These are phyloP conservation scores for Pythium biforme DNA, from an alignment of 352 stramenopile genomes.

Conservation along the genomic window DNA sequence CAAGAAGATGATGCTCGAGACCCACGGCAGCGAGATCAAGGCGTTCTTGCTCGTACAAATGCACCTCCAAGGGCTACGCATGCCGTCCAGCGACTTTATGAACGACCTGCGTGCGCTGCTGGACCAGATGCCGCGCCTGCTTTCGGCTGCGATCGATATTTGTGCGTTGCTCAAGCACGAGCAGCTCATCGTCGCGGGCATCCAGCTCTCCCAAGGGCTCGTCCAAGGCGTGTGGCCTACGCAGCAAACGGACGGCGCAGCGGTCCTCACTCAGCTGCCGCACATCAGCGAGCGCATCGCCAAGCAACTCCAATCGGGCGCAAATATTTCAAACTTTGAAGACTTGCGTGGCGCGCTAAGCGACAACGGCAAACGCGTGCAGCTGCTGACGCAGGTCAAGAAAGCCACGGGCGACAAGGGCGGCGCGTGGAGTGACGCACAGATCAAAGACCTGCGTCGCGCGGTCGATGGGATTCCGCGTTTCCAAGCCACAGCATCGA, in stretches of 20 bases:
- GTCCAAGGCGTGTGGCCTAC: constrained; percentile 52
- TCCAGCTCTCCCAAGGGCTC: constrained; percentile 55
- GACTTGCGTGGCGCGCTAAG: not conserved
- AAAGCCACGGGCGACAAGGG: constrained; percentile 10
- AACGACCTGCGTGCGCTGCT: constrained; percentile 97
- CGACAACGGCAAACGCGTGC: constrained; percentile 18
- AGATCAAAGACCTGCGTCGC: constrained; percentile 44
- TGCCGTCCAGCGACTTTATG: constrained; percentile 98
- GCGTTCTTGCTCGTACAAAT: constrained; percentile 93
- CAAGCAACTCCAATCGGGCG: constrained; percentile 30
- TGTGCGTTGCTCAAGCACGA: constrained; percentile 57
- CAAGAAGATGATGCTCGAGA: constrained; percentile 68
- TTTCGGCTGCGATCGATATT: constrained; percentile 93
- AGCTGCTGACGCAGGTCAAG: constrained; percentile 15
- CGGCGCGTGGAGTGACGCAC: constrained; percentile 16
- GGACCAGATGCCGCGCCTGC: constrained; percentile 94
- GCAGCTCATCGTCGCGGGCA: constrained; percentile 48
- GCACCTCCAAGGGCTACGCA: constrained; percentile 87
- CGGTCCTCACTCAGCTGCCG: constrained; percentile 49
- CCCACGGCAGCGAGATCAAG: constrained; percentile 83
- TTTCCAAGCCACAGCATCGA: constrained; percentile 27
- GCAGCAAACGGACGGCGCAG: not conserved
- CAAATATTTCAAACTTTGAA: constrained; percentile 7
- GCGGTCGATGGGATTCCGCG: constrained; percentile 45
- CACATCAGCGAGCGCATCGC: constrained; percentile 35